Evolutionary conservation across 2,329 filamentous ascomycete genomes (phyloP), one percentile per base, ranked within the genome.

Genomic region (Ophiocordyceps australis): DNA sequence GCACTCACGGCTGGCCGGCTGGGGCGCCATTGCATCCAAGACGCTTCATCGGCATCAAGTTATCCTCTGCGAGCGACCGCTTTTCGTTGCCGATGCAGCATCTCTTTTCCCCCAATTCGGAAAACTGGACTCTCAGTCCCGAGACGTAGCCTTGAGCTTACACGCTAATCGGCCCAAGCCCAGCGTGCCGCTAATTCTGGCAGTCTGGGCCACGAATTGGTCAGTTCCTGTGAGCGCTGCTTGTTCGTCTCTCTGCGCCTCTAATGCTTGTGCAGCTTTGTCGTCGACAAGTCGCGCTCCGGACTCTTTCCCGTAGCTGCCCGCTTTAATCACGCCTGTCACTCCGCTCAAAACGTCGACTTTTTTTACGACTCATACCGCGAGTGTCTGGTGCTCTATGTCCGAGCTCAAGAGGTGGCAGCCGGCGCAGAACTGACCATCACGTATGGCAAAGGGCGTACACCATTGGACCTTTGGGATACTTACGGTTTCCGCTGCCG

Each of bases 301-400:
- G 52, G 49, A 2, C 32, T 69, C 3, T 68, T 66, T 29, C 49
- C 58, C 1, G 46, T 63, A 5, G 61, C 57, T 0, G 58, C 64
- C 0, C 52, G 65, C 3, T 70, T 73, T 44, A 73, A 73, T 38
- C 67, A 73, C 37, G 57, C 64, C 0, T 73, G 67, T 36, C 30
- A 35, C 2, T 48, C 53, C 0, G 40, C 35, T 4, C 40, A 51
- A 28, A 64, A 57, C 22, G 38, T 66, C 15, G 34, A 43, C 2
- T 70, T 61, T 36, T 34, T 24, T 1, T 65, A 54, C 34, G 49
- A 62, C 26, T 5, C 25, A 0, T 21, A 28, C 0, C 29, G 34
- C 2, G 33, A 44, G 6, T 39, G 45, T 4, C 52, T 73, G 18
- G 40, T 49, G 1, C 47, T 70, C 31, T 45, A 41, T 2, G 46